Base-by-base conservation (phyloP, 306 rosid genomes). In the Medicago ruthenica region DNA sequence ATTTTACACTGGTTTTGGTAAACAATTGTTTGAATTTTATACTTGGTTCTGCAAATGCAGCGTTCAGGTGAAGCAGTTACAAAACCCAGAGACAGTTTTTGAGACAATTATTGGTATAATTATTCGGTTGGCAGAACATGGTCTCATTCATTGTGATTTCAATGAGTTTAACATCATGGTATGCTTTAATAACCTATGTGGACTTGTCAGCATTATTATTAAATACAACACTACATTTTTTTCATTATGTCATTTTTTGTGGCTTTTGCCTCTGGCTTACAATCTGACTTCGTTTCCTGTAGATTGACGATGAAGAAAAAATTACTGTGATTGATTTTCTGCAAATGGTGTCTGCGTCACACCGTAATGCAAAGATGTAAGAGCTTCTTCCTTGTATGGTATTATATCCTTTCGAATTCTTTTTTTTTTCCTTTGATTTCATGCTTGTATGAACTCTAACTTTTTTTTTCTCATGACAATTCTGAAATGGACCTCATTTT, bases 161-260 rank as follows among this genome's bases (percentile, higher is more conserved):
- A 94, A 94, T 71, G 96, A 94, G 70, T 94, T 94, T 79, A 94
- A 94, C 85, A 87, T 94, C 79, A 90, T 94, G 97, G 98, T 94
- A 89, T 68, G 82, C 57, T 68, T 39, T 11, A 76, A 50, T 81
- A 63, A 58, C 42, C 36, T 69, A 9, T 48, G 39, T 57, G 79
- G 16, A 71, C 59, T 27, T 41, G 17, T 59, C 50, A 24, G 40
- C 42, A 8, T 76, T 66, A 59, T 48, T 6, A 9, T 71, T 53
- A 6, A 47, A 13, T 41, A 72, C 75, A 53, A 18, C 40, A 22
- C 53, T 44, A 54, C 47, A 58, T 75, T 22, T 69, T 54, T 55
- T 53, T 62, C 22, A 15, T 68, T 67, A n/a, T 16, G 50, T 53
- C 54, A 42, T 22, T 67, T 67, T 16, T 24, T 14, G 27, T 62